A percentile compares a stretch with the other conserved stretches of the same genome.
phyloP scores from a whole-genome alignment of 768 basidiomycete species.

The Roridomyces roridus region DNA sequence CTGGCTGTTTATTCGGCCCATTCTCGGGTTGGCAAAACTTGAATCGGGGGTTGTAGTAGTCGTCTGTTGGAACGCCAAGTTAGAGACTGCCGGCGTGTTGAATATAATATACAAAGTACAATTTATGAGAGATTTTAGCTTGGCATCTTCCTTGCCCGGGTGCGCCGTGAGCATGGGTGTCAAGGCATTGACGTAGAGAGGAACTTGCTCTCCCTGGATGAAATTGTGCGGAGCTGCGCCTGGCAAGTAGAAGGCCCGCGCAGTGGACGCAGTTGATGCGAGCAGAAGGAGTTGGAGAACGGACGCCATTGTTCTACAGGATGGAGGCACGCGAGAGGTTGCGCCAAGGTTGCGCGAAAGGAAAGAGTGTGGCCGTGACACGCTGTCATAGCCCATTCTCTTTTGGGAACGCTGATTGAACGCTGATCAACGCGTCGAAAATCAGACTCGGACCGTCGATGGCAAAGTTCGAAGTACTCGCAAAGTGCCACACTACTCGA shows the following conservation, averaged over 20 bases:
- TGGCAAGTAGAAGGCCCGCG: conserved; percentile 87
- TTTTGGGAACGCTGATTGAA: too few relatives aligned
- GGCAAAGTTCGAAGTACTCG: conserved; percentile 71
- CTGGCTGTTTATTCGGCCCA: conserved; percentile 77
- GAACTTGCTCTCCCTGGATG: conserved; percentile 70
- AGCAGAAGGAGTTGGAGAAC: conserved; percentile 26
- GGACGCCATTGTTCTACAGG: conserved; percentile 24
- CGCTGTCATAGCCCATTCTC: too few relatives aligned
- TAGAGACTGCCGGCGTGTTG: not conserved
- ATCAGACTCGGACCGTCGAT: not conserved
- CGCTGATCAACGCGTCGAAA: not conserved
- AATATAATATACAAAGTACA: conserved; percentile 52
- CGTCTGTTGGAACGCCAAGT: conserved; percentile 57
- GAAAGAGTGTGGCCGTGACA: too few relatives aligned
- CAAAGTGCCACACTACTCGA: conserved; percentile 79
- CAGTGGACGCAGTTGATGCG: conserved; percentile 28
- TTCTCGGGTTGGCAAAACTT: conserved; percentile 84
- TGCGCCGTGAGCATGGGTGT: conserved; percentile 75
- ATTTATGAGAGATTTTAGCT: conserved; percentile 90
- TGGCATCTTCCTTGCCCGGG: conserved; percentile 63
- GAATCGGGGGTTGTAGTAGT: conserved; percentile 90
- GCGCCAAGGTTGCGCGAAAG: too few relatives aligned
- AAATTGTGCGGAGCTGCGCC: conserved; percentile 91
- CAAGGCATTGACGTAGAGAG: conserved; percentile 85
- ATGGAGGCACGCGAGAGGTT: not conserved